These are phyloP conservation scores for Urochloa ruziziensis DNA, from an alignment of 176 grass and related monocot genomes.

Conservation along the genomic window DNA sequence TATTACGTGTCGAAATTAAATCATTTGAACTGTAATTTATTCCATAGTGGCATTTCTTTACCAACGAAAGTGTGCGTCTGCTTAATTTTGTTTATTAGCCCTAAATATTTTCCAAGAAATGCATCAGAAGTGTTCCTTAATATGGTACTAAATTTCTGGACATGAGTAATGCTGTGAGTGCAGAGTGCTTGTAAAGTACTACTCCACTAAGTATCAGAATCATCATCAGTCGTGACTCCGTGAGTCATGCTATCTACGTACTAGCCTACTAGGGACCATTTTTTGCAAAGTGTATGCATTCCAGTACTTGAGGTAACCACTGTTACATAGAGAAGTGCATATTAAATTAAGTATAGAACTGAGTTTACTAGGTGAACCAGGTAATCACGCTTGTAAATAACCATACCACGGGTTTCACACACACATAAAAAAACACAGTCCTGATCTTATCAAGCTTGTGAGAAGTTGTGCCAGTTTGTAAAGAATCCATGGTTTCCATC, in stretches of 20 bases:
- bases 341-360: background rate
- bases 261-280: background rate
- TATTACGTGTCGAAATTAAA: too few relatives aligned
- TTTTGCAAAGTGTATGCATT: background rate
- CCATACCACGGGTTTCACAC: background rate
- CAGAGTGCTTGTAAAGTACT: too few relatives aligned
- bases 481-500: constrained; percentile 4
- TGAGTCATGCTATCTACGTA: background rate
- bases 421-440: background rate
- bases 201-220: too few relatives aligned
- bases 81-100: background rate
- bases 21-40: background rate
- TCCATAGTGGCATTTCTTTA: background rate
- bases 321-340: background rate
- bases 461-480: constrained; percentile 3
- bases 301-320: background rate
- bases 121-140: too few relatives aligned
- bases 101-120: too few relatives aligned
- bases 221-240: too few relatives aligned
- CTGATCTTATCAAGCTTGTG: background rate
- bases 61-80: background rate
- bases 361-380: background rate
- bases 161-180: too few relatives aligned
- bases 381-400: background rate
- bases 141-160: too few relatives aligned